Evolutionary conservation across 2,329 filamentous ascomycete species (phyloP), one percentile per base, ranked within the genome.

Genomic region (Neophaeococcomyces aloes): DNA sequence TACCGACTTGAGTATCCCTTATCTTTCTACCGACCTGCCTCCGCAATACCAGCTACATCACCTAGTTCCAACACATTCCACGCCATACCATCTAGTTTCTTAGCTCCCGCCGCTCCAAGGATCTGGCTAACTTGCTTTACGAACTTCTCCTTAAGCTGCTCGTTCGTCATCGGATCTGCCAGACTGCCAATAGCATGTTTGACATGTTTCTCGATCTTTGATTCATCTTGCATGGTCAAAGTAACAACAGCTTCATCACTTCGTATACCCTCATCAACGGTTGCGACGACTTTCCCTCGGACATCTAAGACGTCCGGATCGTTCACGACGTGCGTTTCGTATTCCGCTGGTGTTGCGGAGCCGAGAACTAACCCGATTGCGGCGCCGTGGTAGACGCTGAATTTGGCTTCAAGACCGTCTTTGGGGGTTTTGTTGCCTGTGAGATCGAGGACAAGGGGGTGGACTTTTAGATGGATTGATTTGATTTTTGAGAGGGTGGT

Each of bases 341-440:
- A 76, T 53, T 75, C 63, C 4, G 61, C 62, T 2, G 72, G 72
- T 0, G 68, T 70, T 8, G 66, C 71, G 53, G 71, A 69, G 1
- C 72, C 71, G 45, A 66, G 69, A 2, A 75, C 50, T 7, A 75
- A 49, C 0, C 68, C 71, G 3, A 74, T 64, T 0, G 70, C 70
- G n/a, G 61, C 66, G 4, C 70, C 71, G 49, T 76, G 71, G 48
- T 69, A 76, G 15, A 75, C 69, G 42, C 70, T 73, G 51, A 76
- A 76, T 36, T 76, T 76, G 2, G 61, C 68, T 53, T 74, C 67
- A 1, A 76, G 57, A 0, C 70, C 71, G 39, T 70, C 68, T 42
- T 62, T 62, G 1, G 72, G 72, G 5, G 57, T 59, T 7, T 60
- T 66, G 55, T 75, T 74, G 1, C 68, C 69, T 0, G 71, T 75